A percentile compares a stretch with the other conserved stretches of the same genome.
These are phyloP conservation scores for Erodium trifolium DNA, from an alignment of 441 rosid genomes.

Conservation along the genomic window DNA sequence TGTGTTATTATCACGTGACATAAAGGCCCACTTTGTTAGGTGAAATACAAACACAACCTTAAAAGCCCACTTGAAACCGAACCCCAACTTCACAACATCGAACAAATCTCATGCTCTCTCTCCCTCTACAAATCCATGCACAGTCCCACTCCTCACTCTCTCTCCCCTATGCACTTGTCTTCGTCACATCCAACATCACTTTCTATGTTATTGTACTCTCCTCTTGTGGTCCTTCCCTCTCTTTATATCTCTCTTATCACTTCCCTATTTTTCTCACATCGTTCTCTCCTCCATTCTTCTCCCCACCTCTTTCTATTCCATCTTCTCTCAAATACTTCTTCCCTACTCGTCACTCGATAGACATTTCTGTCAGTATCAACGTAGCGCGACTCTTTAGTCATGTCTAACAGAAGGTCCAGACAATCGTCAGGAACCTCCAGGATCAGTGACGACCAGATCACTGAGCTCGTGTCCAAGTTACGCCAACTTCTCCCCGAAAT, in stretches of 20 bases:
- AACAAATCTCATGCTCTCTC: not conserved
- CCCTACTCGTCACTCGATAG: too few species aligned
- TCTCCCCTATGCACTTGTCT: constrained; percentile 52
- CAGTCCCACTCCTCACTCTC: too few species aligned
- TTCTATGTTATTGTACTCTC: constrained; percentile 38
- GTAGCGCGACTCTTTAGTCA: constrained; percentile 8
- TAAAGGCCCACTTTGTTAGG: constrained; percentile 64
- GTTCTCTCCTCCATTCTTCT: not conserved
- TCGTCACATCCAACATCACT: constrained; percentile 66
- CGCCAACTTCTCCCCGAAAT: constrained; percentile 86
- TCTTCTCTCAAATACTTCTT: too few species aligned
- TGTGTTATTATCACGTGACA: constrained; percentile 66
- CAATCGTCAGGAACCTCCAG: constrained; percentile 45
- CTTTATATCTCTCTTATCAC: constrained; percentile 50
- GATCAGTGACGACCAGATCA: constrained; percentile 84
- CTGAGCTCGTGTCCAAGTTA: constrained; percentile 68
- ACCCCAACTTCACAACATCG: constrained; percentile 35
- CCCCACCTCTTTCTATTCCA: constrained; percentile 9
- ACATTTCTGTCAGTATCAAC: not conserved
- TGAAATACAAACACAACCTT: constrained; percentile 38
- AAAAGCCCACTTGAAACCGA: constrained; percentile 46
- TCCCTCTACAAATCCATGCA: constrained; percentile 1
- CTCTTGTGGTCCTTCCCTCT: constrained; percentile 41
- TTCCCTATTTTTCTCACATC: constrained; percentile 31
- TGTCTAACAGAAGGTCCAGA: constrained; percentile 83